These are phyloP conservation scores for Fusarium sp. DNA, from an alignment of 2,329 filamentous ascomycete species.

Conservation along the genomic window DNA sequence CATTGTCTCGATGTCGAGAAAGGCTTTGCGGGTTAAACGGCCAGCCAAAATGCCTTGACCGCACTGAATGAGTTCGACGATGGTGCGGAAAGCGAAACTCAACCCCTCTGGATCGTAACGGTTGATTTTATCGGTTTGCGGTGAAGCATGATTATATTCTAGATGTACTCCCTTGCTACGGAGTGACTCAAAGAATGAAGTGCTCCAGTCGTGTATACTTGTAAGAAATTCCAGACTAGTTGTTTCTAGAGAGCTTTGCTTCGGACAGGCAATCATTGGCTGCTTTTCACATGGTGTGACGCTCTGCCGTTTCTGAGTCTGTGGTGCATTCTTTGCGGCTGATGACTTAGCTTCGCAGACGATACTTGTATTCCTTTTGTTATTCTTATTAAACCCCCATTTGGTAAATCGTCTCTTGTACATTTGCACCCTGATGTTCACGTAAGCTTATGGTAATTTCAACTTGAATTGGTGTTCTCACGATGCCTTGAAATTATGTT, in stretches of 20 bases:
- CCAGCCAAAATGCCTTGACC: constrained; percentile 18
- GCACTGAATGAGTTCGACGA: constrained; percentile 4
- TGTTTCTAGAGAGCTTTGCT: background rate
- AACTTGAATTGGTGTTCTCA: background rate
- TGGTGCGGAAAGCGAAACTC: constrained; percentile 19
- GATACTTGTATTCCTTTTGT: background rate
- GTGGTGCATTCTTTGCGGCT: accelerated
- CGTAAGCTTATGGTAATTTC: background rate
- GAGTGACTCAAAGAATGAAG: constrained; percentile 9
- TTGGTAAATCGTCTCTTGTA: constrained; percentile 32
- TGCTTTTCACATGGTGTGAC: background rate
- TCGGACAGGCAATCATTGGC: background rate
- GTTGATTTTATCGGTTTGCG: background rate
- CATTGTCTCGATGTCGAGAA: constrained; percentile 18
- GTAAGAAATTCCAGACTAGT: constrained; percentile 11
- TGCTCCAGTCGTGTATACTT: constrained; percentile 17
- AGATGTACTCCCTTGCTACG: background rate
- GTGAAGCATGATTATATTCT: too few relatives aligned
- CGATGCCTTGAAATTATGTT: constrained; percentile 29
- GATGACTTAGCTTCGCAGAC: accelerated
- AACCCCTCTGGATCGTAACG: constrained; percentile 22
- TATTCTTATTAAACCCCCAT: constrained; percentile 30
- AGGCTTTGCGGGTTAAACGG: constrained; percentile 15
- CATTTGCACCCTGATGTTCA: background rate
- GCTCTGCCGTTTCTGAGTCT: background rate